Conservation (phyloP, 2,329 filamentous ascomycete species). For the Fusarium setosum region DNA sequence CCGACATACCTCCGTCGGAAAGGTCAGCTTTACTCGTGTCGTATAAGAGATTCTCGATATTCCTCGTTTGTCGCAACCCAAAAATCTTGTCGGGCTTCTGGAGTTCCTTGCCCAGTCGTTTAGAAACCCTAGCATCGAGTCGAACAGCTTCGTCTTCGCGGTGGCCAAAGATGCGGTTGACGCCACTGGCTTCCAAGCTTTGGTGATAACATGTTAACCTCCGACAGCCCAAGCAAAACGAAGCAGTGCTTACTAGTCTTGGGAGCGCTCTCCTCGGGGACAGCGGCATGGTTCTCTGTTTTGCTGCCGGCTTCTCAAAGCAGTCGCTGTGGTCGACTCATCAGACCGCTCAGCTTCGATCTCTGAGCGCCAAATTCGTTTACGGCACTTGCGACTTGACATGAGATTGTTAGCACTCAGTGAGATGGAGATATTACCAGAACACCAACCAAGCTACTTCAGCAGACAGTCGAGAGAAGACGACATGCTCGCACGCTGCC, state of each 20-base stretch:
- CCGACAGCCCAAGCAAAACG: not conserved
- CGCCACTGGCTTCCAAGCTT: not conserved
- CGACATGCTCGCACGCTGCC: not conserved
- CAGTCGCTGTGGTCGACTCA: not conserved
- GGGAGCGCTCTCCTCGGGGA: not conserved
- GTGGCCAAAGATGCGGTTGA: slow-evolving; percentile 1
- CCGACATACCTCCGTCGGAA: no score
- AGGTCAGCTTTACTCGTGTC: not conserved
- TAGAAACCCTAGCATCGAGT: not conserved
- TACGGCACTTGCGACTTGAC: not conserved
- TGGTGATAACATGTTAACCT: not conserved
- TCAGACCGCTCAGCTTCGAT: not conserved
- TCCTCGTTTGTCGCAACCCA: not conserved
- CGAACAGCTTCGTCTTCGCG: not conserved
- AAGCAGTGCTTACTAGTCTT: not conserved
- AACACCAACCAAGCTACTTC: not conserved
- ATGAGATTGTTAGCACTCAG: not conserved
- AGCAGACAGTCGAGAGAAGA: not conserved
- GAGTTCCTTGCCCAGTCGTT: not conserved
- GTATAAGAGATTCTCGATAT: not conserved
- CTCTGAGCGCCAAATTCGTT: slow-evolving; percentile 6
- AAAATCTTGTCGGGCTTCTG: not conserved
- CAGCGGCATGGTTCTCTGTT: not conserved
- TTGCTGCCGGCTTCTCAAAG: not conserved
- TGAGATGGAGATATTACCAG: not conserved